Evolutionary conservation across 1,284 basidiomycete genomes (phyloP).

Genomic region (Melampsora larici-populina): DNA sequence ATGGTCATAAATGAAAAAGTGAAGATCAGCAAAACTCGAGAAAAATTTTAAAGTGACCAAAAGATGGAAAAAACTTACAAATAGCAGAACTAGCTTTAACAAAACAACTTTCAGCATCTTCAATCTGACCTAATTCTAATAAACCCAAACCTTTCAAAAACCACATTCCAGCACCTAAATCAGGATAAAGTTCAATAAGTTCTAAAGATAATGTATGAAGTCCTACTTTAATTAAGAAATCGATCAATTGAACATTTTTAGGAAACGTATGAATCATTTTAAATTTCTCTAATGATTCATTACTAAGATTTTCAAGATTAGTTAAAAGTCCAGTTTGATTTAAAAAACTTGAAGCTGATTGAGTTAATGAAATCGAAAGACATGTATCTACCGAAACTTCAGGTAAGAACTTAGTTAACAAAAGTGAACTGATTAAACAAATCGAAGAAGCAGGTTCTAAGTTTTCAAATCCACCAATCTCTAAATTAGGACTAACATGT

Average conservation of each 20-base stretch:
- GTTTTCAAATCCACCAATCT: conserved; percentile 6
- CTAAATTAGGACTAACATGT: conserved; percentile 8
- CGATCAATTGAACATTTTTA: conserved; percentile 63
- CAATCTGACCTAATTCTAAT: conserved; percentile 67
- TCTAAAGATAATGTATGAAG: conserved; percentile 65
- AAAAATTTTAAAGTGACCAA: not conserved
- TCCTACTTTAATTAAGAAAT: conserved; percentile 65
- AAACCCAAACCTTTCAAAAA: conserved; percentile 70
- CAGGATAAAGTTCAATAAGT: conserved; percentile 69
- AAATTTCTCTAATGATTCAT: not conserved
- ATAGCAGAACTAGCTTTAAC: conserved; percentile 73
- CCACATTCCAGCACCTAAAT: conserved; percentile 66
- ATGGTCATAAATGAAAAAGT: not conserved
- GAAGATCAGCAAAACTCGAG: not conserved
- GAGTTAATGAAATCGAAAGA: conserved; percentile 12
- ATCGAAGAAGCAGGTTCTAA: conserved; percentile 16
- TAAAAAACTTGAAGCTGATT: conserved; percentile 10
- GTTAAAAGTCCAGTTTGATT: conserved; percentile 18
- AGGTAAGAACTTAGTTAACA: conserved; percentile 32
- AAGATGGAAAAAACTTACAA: conserved; percentile 60
- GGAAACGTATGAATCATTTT: conserved; percentile 11
- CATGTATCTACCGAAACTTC: not conserved
- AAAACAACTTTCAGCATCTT: conserved; percentile 69
- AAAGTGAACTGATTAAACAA: conserved; percentile 19
- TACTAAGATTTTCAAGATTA: not conserved